Percentiles rank a stretch among this genome's conserved stretches.
Evolutionary conservation across 164 flowering plant species (phyloP).

Genomic region (Aristolochia californica): DNA sequence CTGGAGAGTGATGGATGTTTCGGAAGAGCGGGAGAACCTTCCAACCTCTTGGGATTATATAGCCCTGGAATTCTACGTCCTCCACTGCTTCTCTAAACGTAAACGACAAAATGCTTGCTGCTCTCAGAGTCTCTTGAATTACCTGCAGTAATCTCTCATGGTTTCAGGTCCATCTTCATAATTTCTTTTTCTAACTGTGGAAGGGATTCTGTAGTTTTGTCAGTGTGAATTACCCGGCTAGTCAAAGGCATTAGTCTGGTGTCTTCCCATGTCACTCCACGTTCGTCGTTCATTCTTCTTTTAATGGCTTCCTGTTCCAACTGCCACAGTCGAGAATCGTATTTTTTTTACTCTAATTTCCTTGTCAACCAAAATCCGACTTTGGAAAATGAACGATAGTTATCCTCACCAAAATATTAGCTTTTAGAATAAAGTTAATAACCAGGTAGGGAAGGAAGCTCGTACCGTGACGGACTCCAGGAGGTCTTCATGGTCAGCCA

Average conservation of each 20-base stretch:
- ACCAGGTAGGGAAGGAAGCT: too few species aligned
- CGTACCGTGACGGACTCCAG: slow-evolving; percentile 61
- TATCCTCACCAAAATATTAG: too few species aligned
- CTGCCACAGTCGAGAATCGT: slow-evolving; percentile 16
- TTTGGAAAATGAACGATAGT: too few species aligned
- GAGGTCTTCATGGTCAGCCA: slow-evolving; percentile 46
- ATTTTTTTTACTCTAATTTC: not conserved
- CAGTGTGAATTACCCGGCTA: slow-evolving; percentile 31
- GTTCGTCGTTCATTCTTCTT: slow-evolving; percentile 21
- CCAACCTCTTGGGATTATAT: slow-evolving; percentile 84
- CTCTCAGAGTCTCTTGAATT: slow-evolving; percentile 69
- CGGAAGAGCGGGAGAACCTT: slow-evolving; percentile 92
- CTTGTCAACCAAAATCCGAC: not conserved
- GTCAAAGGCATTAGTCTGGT: slow-evolving; percentile 68
- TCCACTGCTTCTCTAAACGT: slow-evolving; percentile 86
- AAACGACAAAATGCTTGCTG: slow-evolving; percentile 69
- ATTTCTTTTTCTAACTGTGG: too few species aligned
- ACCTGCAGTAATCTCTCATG: slow-evolving; percentile 28
- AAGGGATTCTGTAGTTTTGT: too few species aligned
- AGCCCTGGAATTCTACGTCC: slow-evolving; percentile 79
- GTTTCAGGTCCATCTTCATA: too few species aligned
- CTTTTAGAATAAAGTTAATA: too few species aligned
- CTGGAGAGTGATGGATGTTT: slow-evolving; percentile 66
- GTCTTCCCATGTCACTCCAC: slow-evolving; percentile 68
- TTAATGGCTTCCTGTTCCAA: slow-evolving; percentile 59